Percentiles rank a stretch among this genome's conserved stretches.
phyloP scores from a whole-genome alignment of 441 rosid species.

The Mallotus japonicus region DNA sequence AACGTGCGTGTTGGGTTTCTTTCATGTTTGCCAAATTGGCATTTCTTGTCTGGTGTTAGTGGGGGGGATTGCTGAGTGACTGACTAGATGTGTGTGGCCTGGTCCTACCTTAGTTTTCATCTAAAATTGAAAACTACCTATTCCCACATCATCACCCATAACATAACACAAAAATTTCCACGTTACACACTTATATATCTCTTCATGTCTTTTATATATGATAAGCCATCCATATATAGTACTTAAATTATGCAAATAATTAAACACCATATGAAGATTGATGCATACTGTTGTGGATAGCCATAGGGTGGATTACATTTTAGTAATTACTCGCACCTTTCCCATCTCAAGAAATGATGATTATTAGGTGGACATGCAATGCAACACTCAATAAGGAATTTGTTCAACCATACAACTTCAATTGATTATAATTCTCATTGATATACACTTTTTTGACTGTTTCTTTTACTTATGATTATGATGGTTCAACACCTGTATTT shows the following conservation, averaged over 20 bases:
- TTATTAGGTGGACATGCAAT: neutral
- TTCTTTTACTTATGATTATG: too few species aligned
- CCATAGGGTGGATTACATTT: slow-evolving; percentile 14
- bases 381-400: neutral
- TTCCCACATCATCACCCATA: neutral
- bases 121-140: neutral
- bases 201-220: too few species aligned
- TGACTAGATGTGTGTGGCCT: slow-evolving; percentile 15
- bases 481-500: too few species aligned
- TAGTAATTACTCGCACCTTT: slow-evolving; percentile 20
- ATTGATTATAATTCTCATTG: neutral
- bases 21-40: slow-evolving; percentile 45
- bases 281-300: slow-evolving; percentile 13
- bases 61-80: neutral
- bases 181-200: too few species aligned
- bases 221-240: too few species aligned
- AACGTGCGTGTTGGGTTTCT: slow-evolving; percentile 51
- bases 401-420: too few species aligned
- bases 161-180: too few species aligned
- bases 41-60: slow-evolving; percentile 37
- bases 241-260: too few species aligned
- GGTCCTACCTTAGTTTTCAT: slow-evolving; percentile 26
- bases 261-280: too few species aligned
- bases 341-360: slow-evolving; percentile 1
- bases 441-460: too few species aligned